Base-by-base conservation (phyloP, 2,329 filamentous ascomycete species). In the Dothideomycetes sp. region DNA sequence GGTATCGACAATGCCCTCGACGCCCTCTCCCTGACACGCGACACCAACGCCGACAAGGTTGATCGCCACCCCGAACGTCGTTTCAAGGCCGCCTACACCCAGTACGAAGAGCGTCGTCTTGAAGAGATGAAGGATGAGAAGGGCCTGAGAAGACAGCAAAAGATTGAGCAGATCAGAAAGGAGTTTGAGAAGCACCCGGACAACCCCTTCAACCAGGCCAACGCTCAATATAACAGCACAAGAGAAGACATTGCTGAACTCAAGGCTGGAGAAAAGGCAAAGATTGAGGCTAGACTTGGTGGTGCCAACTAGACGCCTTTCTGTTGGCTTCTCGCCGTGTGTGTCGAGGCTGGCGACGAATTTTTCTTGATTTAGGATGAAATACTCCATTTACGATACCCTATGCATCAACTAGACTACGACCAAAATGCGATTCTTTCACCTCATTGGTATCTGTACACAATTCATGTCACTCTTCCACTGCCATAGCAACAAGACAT, bases 1-100 rank as follows among this genome's bases (percentile, higher is more conserved):
- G 87, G 87, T 54, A 94, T 98, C 61, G 88, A 96, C 61, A 89
- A 95, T 55, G 87, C 87, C 1, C 76, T 96, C 35, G 88, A 95
- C 54, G 87, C 87, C 3, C 74, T 96, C 19, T 78, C 77, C 2
- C 63, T 95, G 38, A 76, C 76, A 3, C 35, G 73, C 9, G 70
- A 73, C 12, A 70, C 73, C 36, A 65, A 71, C 15, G 25, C 19
- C 17, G 64, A 74, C 45, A 86, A 91, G 68, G 63, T 98, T 45
- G 91, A 98, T 58, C 74, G 79, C 39, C 88, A 96, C 59, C 88
- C 91, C 0, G 87, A 95, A 69, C 71, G 84, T 45, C 72, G 91
- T 38, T 91, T 81, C 68, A 84, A 87, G 61, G 87, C 88, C 5
- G 89, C 89, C 1, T 91, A 82, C 56, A 75, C 82, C 15, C 80